phyloP scores from a whole-genome alignment of 2,329 filamentous ascomycete species.

The Fusarium luffae region DNA sequence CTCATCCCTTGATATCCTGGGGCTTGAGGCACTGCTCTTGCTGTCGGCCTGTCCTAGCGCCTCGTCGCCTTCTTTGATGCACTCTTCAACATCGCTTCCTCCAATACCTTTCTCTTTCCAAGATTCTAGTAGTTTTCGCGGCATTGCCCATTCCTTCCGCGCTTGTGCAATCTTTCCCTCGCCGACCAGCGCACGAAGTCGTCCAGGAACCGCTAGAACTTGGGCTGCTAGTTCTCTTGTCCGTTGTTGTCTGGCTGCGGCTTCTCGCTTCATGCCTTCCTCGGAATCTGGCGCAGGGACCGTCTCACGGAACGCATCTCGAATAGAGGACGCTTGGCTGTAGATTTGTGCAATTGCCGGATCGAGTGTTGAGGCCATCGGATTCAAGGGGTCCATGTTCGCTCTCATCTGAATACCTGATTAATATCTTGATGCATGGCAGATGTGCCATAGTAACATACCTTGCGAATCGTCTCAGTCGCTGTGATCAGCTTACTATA shows the following conservation, averaged over 20 bases:
- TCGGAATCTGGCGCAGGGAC: conserved; percentile 60
- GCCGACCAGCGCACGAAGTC: conserved; percentile 66
- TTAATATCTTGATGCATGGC: background rate
- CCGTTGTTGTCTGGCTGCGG: conserved; percentile 50
- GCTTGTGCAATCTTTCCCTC: conserved; percentile 72
- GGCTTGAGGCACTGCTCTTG: conserved; percentile 33
- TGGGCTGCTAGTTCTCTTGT: conserved; percentile 70
- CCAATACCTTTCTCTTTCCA: conserved; percentile 68
- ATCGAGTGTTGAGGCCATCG: conserved; percentile 77
- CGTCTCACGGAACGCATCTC: conserved; percentile 60
- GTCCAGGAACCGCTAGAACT: conserved; percentile 70
- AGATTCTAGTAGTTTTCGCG: conserved; percentile 60
- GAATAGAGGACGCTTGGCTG: conserved; percentile 66
- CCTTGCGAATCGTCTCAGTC: conserved; percentile 91
- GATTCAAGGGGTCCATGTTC: conserved; percentile 82
- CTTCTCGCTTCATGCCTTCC: conserved; percentile 50
- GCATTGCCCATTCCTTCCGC: conserved; percentile 65
- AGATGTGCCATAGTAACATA: conserved; percentile 39
- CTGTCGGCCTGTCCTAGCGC: conserved; percentile 50
- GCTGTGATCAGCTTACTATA: conserved; percentile 97
- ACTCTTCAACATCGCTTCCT: conserved; percentile 63
- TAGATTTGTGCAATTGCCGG: conserved; percentile 81
- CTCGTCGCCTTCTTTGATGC: conserved; percentile 66
- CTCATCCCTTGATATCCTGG: conserved; percentile 37
- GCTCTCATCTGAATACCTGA: conserved; percentile 70